phyloP scores from a whole-genome alignment of 495 filamentous ascomycete genomes.

The Ascobolus immersus region DNA sequence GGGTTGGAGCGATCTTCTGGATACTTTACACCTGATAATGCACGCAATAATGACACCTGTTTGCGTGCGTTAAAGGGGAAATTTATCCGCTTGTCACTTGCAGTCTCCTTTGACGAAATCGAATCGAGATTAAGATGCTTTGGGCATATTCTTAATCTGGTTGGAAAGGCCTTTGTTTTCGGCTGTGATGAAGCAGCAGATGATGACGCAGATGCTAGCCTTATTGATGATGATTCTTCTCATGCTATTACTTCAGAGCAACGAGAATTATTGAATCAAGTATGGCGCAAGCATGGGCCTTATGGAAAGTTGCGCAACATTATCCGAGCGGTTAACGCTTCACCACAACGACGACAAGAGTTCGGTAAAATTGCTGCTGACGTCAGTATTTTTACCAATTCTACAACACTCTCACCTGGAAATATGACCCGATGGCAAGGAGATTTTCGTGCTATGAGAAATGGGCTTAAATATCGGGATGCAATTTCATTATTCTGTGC shows the following conservation, averaged over 20 bases:
- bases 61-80: neutral
- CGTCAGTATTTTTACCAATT: neutral
- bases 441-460: slow-evolving; percentile 3
- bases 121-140: slow-evolving; percentile 5
- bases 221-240: no score
- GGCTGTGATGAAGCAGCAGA: neutral
- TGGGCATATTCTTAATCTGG: slow-evolving; percentile 6
- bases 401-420: neutral
- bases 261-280: no score
- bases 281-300: slow-evolving; percentile 5
- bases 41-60: slow-evolving; percentile 7
- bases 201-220: slow-evolving; percentile 4
- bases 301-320: slow-evolving; percentile 8
- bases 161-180: slow-evolving; percentile 6
- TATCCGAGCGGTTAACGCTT: slow-evolving; percentile 1
- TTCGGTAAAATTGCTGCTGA: slow-evolving; percentile 3
- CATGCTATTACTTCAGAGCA: no score
- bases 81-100: neutral
- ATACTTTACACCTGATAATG: slow-evolving; percentile 10
- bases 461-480: slow-evolving; percentile 2
- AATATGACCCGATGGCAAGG: slow-evolving; percentile 5
- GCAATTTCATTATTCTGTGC: neutral
- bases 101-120: slow-evolving; percentile 5
- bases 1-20: slow-evolving; percentile 4
- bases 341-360: neutral